Conservation (phyloP, 495 filamentous ascomycete genomes). For the Chaetomium cochliodes region DNA sequence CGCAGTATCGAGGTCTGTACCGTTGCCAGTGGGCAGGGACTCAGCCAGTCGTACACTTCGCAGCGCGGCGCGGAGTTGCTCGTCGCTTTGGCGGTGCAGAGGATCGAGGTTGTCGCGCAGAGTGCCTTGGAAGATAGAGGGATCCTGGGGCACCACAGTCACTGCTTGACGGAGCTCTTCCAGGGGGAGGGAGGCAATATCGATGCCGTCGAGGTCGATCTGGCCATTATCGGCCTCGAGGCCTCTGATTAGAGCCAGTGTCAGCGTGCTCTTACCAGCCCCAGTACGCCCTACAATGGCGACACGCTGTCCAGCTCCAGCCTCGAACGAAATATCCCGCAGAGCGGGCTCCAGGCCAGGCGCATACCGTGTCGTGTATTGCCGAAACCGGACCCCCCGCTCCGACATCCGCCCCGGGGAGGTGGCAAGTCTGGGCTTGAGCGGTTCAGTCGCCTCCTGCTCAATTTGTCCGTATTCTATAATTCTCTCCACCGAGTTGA, state of each 20-base stretch:
- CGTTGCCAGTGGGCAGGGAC: too few relatives aligned
- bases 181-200: constrained; percentile 38
- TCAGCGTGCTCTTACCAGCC: constrained; percentile 44
- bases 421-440: too few relatives aligned
- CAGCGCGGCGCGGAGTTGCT: too few relatives aligned
- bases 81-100: constrained; percentile 42
- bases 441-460: too few relatives aligned
- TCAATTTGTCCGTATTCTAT: too few relatives aligned
- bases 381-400: constrained; percentile 2
- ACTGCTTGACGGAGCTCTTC: constrained; percentile 39
- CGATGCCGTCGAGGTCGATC: constrained; percentile 45
- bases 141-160: constrained; percentile 47
- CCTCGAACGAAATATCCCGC: constrained; percentile 36
- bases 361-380: constrained; percentile 23
- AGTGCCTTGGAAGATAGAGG: constrained; percentile 45
- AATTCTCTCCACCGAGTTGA: too few relatives aligned
- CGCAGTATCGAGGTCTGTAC: too few relatives aligned
- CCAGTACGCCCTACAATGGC: constrained; percentile 52
- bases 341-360: constrained; percentile 34
- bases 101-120: constrained; percentile 49
- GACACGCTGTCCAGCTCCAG: constrained; percentile 37
- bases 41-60: too few relatives aligned
- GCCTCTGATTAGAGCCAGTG: constrained; percentile 43
- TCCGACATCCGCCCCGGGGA: too few relatives aligned
- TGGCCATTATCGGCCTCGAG: constrained; percentile 37